phyloP scores from a whole-genome alignment of 805 yeast species.

The Candida vartiovaarae region DNA sequence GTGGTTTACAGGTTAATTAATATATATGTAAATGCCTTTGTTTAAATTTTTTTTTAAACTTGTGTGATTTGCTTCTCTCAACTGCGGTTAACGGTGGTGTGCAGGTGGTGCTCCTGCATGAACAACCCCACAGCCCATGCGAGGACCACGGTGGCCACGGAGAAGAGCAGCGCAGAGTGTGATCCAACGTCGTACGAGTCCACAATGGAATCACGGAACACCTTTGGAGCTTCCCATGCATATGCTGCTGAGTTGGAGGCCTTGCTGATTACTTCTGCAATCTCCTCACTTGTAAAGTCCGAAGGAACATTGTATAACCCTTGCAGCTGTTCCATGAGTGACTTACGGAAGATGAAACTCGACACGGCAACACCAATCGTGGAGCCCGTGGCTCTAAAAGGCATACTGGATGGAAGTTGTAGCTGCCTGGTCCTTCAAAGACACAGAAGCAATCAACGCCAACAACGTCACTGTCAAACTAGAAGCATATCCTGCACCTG shows the following conservation, averaged over 20 bases:
- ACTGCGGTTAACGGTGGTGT: constrained; percentile 36
- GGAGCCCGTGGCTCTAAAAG: constrained; percentile 81
- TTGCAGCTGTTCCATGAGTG: constrained; percentile 28
- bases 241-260: constrained; percentile 50
- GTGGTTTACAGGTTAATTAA: too few relatives aligned
- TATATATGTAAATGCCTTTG: too few relatives aligned
- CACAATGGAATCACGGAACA: constrained; percentile 33
- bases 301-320: constrained; percentile 16
- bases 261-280: constrained; percentile 26
- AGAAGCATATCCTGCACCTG: constrained; percentile 62
- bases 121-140: constrained; percentile 36
- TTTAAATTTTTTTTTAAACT: too few relatives aligned
- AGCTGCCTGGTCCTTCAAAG: constrained; percentile 64
- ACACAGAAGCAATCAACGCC: constrained; percentile 72
- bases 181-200: constrained; percentile 43
- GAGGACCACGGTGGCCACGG: constrained; percentile 33
- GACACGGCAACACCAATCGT: constrained; percentile 72
- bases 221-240: constrained; percentile 38
- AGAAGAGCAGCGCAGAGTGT: constrained; percentile 41
- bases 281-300: constrained; percentile 14
- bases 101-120: constrained; percentile 51
- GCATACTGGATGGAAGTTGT: constrained; percentile 89
- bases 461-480: constrained; percentile 65
- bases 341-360: constrained; percentile 55
- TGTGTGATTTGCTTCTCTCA: neutral